Base-by-base conservation (phyloP, 2,329 filamentous ascomycete species). In the Penicillium palitans region DNA sequence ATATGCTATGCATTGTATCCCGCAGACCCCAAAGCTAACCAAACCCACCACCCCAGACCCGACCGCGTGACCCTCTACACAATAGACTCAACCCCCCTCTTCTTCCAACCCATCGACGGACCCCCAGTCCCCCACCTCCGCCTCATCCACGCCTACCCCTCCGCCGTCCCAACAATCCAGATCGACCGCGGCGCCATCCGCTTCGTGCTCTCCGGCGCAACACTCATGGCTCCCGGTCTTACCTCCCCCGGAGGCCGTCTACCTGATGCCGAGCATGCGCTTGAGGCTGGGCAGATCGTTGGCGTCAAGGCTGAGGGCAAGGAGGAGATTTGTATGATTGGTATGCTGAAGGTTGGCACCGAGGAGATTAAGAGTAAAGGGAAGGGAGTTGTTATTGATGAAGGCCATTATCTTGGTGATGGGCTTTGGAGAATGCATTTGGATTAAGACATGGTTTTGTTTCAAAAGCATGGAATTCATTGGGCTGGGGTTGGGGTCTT, bases 181-280 rank as follows among this genome's bases (percentile, higher is more conserved):
- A 96, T 98, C 75, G 95, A 99, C 76, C 87, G 95, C 50, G 95
- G 95, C 61, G 95, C 95, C 6, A 98, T 99, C 71, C 90, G 95
- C 61, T 99, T 99, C 78, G 93, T 99, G 27, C 85, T 99, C 2
- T 90, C 87, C 1, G 95, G 95, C 45, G 95, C 95, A 0, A 91
- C 93, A 15, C 87, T 99, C 62, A 99, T 99, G 95, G 93, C 92
- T 1, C 95, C 95, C 0, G 95, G 95, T 0, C 77, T 99, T 67
- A 99, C 95, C 29, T 91, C 87, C 21, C 78, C 87, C 0, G 95
- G 95, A 0, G 95, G 95, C 0, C 76, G 90, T 48, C 77, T 99
- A 69, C 95, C 95, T 0, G 79, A 84, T 61, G 70, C 74, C 2
- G 78, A 80, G 57, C 63, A 78, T 53, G 91, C 95, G 74, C 74